These are phyloP conservation scores for Solanum stenotomum DNA, from an alignment of 257 asterid species.

Conservation along the genomic window DNA sequence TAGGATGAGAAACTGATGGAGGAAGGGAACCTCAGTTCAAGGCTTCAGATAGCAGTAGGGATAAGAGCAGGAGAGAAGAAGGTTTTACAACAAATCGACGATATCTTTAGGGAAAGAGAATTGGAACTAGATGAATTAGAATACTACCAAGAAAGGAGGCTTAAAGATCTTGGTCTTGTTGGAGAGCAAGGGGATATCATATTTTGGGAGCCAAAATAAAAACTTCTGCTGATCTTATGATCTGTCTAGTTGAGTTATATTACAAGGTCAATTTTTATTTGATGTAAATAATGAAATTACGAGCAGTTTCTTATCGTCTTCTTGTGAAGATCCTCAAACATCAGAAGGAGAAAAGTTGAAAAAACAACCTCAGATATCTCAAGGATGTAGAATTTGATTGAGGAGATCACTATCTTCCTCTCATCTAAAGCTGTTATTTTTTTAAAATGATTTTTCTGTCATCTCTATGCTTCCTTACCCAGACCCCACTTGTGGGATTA, in stretches of 20 bases:
- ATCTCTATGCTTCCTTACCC: not conserved
- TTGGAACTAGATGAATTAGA: slow-evolving; percentile 65
- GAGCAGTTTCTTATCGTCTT: not conserved
- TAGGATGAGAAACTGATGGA: slow-evolving; percentile 76
- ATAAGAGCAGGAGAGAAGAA: slow-evolving; percentile 79
- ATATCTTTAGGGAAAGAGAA: slow-evolving; percentile 63
- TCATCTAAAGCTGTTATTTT: not conserved
- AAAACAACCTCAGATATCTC: too few relatives aligned
- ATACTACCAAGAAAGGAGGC: slow-evolving; percentile 92
- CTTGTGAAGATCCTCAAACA: not conserved
- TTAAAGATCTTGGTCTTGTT: slow-evolving; percentile 90
- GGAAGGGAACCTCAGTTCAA: slow-evolving; percentile 51
- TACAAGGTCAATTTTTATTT: not conserved
- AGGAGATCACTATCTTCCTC: not conserved
- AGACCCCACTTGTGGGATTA: too few relatives aligned
- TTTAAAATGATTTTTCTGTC: not conserved
- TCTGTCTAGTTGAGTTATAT: not conserved
- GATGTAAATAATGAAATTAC: not conserved
- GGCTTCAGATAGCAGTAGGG: slow-evolving; percentile 67
- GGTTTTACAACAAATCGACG: slow-evolving; percentile 79
- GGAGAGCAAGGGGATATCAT: slow-evolving; percentile 97
- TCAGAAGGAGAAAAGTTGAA: too few relatives aligned
- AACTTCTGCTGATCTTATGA: not conserved
- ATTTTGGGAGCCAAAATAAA: slow-evolving; percentile 86
- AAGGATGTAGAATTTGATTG: not conserved